Evolutionary conservation across 441 rosid genomes (phyloP), one percentile per base, ranked within the genome.

Genomic region (Melastoma candidum): DNA sequence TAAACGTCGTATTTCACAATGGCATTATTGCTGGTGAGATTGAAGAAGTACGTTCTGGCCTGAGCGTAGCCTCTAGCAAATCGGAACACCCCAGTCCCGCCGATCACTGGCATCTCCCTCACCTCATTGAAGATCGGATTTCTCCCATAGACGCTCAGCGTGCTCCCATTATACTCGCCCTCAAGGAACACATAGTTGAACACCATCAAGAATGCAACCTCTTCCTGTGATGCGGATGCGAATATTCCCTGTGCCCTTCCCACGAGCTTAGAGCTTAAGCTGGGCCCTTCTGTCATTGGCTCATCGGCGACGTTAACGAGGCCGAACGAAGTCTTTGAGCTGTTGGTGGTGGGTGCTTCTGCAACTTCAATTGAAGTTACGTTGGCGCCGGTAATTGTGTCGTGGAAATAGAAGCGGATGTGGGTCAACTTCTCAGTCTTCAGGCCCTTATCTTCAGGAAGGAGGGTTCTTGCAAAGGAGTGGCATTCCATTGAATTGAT

Each of bases 391-490:
- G 14, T 11, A 0, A 25, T 25, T 26, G 7, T 26, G 13, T 26
- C 12, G 11, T 50, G 43, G 39, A 50, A 10, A 14, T 50, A 29
- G 17, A 50, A 1, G 43, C 1, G 11, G 12, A 50, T 24, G 43
- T 3, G 11, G 32, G 54, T 27, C 17, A 27, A 43, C 43, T 50
- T 87, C 66, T 82, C 81, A 22, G 22, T 17, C 22, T 17, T 17
- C 22, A 17, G 22, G 22, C 22, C 22, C 22, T 17, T 17, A 17
- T 17, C 22, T 17, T 17, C 22, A 17, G 22, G 22, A 17, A 17
- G 22, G 22, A 17, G 22, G 22, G 1, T 17, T 17, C 22, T 17
- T 17, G 22, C 22, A 17, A 17, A 17, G 22, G 22, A 17, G 22
- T 17, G 22, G 22, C 22, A 17, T 17, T 17, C 22, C 22, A 17